Percentiles rank a stretch among this genome's conserved stretches.
Conservation (phyloP, 2,329 filamentous ascomycete genomes). For the Fusarium sacchari region DNA sequence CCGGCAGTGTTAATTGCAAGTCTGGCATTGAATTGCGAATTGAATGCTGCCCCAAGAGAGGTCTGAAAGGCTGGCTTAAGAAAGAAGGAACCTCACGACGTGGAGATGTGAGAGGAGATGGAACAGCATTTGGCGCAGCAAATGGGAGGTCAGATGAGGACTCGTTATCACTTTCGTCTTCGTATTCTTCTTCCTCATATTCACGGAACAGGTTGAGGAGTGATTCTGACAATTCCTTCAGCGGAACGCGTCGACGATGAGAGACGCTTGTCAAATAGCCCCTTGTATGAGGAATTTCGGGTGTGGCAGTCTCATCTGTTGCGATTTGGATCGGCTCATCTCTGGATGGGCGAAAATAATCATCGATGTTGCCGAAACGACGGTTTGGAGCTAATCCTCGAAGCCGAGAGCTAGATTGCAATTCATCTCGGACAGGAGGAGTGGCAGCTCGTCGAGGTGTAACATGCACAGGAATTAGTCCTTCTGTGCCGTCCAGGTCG, state of each 20-base stretch:
- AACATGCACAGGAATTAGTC: slow-evolving; percentile 42
- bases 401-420: background rate
- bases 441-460: slow-evolving; percentile 19
- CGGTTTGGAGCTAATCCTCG: slow-evolving; percentile 7
- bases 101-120: slow-evolving; percentile 8
- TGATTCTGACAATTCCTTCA: slow-evolving; percentile 39
- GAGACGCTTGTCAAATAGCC: slow-evolving; percentile 3
- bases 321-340: slow-evolving; percentile 47
- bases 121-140: slow-evolving; percentile 5
- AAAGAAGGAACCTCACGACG: slow-evolving; percentile 1
- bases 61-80: slow-evolving; percentile 13
- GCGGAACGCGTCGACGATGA: slow-evolving; percentile 28
- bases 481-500: slow-evolving; percentile 39
- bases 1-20: background rate
- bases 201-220: slow-evolving; percentile 31
- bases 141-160: background rate
- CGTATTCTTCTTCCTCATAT: slow-evolving; percentile 34
- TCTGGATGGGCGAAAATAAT: slow-evolving; percentile 44
- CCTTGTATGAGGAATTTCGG: slow-evolving; percentile 14
- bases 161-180: slow-evolving; percentile 5
- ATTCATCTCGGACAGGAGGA: background rate
- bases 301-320: slow-evolving; percentile 49
- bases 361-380: slow-evolving; percentile 43
- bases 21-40: background rate
- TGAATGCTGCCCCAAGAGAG: slow-evolving; percentile 6